Base-by-base conservation (phyloP, 1,284 basidiomycete genomes). In the Ustilago esculenta region DNA sequence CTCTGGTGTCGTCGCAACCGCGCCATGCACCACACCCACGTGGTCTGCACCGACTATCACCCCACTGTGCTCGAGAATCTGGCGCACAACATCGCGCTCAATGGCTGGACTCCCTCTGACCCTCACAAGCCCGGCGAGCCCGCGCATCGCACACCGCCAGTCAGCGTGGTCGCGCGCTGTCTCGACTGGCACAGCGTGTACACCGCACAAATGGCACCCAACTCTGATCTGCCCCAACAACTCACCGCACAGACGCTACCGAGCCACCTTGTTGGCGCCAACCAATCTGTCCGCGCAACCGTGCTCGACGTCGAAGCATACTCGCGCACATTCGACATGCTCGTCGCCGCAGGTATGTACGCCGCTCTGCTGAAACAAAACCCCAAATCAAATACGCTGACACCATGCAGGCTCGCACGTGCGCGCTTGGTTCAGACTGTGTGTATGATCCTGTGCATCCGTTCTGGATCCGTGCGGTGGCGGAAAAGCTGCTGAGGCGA, bases 401-500 rank as follows among this genome's bases (percentile, higher is more conserved):
- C 17, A 35, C n/a, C n/a, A 42, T 6, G 33, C 33, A 20, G 9
- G 27, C 32, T 23, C 33, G 33, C 36, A 17, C 27, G 7, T 24
- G 20, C 35, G 18, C 14, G 15, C 8, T 12, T 29, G 14, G 9
- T 4, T n/a, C 27, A 51, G 77, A 80, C 43, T 80, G 77, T 46
- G 63, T 80, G 20, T 80, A 80, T 49, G 76, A 80, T 43, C 61
- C 71, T 7, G 40, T 63, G 2, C 77, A 80, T 45, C 72, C 77
- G 0, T 14, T 41, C 17, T 80, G 77, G 77, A 75, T 80, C 25
- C 57, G 64, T 3, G 66, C 77, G 4, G 77, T 80, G 1, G 76
- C 73, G 7, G 53, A 59, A 47, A 46, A 56, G 64, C 52, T 63
- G 55, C 39, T 56, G 24, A 20, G 47, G 40, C n/a, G 29, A 39